Evolutionary conservation across 352 stramenopile genomes (phyloP).

Genomic region (Aphanomyces invadans): DNA sequence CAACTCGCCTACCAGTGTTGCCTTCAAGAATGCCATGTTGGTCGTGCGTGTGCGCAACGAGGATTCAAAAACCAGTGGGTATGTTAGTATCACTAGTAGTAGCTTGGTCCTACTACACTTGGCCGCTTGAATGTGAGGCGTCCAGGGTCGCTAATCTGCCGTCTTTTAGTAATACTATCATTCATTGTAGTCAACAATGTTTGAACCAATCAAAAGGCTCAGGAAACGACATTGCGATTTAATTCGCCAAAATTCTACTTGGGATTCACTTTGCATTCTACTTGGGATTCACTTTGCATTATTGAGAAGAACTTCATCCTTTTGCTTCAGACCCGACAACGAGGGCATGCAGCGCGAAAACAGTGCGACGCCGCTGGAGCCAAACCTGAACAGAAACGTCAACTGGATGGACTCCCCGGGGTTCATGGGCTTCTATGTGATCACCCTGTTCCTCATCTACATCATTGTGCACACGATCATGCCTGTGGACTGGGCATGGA

Average conservation of each 20-base stretch:
- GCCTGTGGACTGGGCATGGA: constrained; percentile 59
- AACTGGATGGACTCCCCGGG: constrained; percentile 86
- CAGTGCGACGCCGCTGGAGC: constrained; percentile 7
- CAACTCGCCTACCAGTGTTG: constrained; percentile 12
- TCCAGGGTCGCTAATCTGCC: not conserved
- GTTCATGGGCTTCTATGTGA: constrained; percentile 83
- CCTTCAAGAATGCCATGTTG: constrained; percentile 15
- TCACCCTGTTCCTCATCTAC: constrained; percentile 69
- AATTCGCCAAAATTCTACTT: too few relatives aligned
- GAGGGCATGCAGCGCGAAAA: not conserved
- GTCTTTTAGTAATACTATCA: not conserved
- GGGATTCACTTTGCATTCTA: too few relatives aligned
- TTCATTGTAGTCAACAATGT: not conserved
- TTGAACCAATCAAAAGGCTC: not conserved
- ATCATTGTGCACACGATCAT: constrained; percentile 72
- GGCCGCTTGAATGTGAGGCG: not conserved
- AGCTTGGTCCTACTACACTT: not conserved
- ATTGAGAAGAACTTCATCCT: too few relatives aligned
- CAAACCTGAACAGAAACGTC: constrained; percentile 84
- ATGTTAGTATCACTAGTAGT: not conserved
- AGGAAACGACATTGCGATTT: too few relatives aligned
- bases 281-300: too few relatives aligned
- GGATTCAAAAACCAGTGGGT: too few relatives aligned
- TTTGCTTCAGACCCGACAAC: not conserved
- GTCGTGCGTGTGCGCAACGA: not conserved